Percentiles rank a stretch among this genome's conserved stretches.
These are phyloP conservation scores for Sclerotinia trifoliorum DNA, from an alignment of 2,329 filamentous ascomycete species.

Conservation along the genomic window DNA sequence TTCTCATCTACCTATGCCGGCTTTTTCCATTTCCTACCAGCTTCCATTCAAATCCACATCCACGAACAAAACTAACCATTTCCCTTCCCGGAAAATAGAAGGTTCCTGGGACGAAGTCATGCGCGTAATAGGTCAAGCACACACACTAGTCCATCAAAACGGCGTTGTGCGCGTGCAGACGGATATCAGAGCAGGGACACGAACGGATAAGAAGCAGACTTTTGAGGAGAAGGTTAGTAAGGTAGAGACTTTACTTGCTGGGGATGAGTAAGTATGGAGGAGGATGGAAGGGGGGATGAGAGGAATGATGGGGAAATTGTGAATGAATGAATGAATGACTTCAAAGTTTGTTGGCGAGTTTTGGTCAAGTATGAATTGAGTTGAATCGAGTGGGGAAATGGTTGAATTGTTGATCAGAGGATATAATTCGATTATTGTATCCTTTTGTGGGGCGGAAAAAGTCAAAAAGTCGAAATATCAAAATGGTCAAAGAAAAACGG, in stretches of 20 bases:
- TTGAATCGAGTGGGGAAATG: background rate
- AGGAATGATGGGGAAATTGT: background rate
- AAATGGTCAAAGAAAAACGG: too few species aligned
- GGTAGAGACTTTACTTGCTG: conserved; percentile 37
- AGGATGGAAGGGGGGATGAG: background rate
- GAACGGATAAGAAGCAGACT: conserved; percentile 39
- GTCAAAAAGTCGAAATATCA: too few species aligned
- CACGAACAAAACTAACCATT: background rate
- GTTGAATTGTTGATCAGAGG: background rate
- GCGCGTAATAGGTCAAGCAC: conserved; percentile 79
- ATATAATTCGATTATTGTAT: too few species aligned
- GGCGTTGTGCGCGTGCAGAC: conserved; percentile 84
- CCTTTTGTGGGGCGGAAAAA: too few species aligned
- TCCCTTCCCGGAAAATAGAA: conserved; percentile 52
- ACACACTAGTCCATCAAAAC: conserved; percentile 70
- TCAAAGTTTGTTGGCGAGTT: too few species aligned
- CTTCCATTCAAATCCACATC: background rate
- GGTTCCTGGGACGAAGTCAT: conserved; percentile 90
- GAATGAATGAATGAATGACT: too few species aligned
- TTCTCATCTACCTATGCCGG: too few species aligned
- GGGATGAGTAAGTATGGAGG: conserved; percentile 23
- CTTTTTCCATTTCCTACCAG: too few species aligned
- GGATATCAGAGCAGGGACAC: conserved; percentile 79
- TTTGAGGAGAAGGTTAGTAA: conserved; percentile 39
- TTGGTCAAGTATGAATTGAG: too few species aligned